These are phyloP conservation scores for Cubamyces sp. DNA, from an alignment of 768 basidiomycete species.

Conservation along the genomic window DNA sequence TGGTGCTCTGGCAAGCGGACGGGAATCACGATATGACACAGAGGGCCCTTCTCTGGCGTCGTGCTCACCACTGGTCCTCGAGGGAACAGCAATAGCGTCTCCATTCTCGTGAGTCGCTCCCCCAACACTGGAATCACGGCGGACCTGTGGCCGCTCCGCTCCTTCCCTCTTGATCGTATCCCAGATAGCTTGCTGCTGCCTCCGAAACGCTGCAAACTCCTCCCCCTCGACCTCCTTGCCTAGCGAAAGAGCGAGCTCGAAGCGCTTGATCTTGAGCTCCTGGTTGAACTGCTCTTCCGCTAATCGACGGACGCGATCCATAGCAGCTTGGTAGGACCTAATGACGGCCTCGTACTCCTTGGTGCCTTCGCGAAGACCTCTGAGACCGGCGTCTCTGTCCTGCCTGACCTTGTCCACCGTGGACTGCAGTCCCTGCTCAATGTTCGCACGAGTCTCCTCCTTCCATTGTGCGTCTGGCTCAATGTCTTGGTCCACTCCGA, in stretches of 20 bases:
- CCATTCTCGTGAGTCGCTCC: constrained; percentile 17
- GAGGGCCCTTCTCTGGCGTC: constrained; percentile 14
- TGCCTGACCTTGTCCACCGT: constrained; percentile 66
- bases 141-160: constrained; percentile 16
- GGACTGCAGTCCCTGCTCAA: constrained; percentile 48
- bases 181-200: constrained; percentile 50
- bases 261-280: constrained; percentile 23
- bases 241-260: constrained; percentile 19
- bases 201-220: constrained; percentile 40
- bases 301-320: constrained; percentile 48
- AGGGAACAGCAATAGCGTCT: constrained; percentile 13
- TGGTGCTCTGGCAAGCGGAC: constrained; percentile 17
- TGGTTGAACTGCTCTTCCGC: constrained; percentile 48
- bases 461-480: constrained; percentile 66
- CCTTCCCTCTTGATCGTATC: constrained; percentile 49
- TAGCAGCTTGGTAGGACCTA: constrained; percentile 44
- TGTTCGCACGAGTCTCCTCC: constrained; percentile 47
- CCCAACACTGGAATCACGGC: constrained; percentile 10
- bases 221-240: constrained; percentile 25
- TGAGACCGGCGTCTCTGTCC: constrained; percentile 54
- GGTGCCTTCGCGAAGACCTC: constrained; percentile 40
- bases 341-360: constrained; percentile 41
- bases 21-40: constrained; percentile 18
- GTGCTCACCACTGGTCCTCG: constrained; percentile 20
- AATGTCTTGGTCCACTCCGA: constrained; percentile 29